Conservation (phyloP, 805 yeast genomes). For the Pichia deserticola region DNA sequence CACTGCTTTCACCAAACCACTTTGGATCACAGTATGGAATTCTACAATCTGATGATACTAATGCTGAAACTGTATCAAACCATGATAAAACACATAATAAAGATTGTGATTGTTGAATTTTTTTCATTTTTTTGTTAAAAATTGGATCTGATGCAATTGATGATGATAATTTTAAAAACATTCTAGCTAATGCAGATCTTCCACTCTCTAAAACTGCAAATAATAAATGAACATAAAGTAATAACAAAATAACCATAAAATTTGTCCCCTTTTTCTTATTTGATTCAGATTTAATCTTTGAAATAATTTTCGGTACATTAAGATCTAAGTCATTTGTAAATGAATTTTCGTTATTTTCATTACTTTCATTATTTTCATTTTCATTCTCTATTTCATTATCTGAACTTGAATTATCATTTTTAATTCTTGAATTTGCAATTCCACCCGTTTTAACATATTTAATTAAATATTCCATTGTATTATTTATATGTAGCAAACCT, state of each 20-base stretch:
- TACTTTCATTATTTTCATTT: neutral
- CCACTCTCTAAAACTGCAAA: conserved; percentile 51
- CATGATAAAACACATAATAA: conserved; percentile 47
- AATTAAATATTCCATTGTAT: conserved; percentile 48
- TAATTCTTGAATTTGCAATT: neutral
- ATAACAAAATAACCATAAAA: conserved; percentile 41
- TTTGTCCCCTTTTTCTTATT: conserved; percentile 32
- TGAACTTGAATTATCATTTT: neutral
- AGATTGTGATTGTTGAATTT: conserved; percentile 42
- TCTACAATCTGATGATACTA: conserved; percentile 50
- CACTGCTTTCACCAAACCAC: conserved; percentile 44
- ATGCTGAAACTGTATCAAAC: conserved; percentile 52
- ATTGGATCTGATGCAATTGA: conserved; percentile 41
- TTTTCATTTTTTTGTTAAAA: conserved; percentile 35
- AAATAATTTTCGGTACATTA: conserved; percentile 30
- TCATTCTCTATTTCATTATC: neutral
- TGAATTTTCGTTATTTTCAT: neutral
- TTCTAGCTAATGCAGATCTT: conserved; percentile 42
- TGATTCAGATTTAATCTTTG: conserved; percentile 32
- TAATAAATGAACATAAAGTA: conserved; percentile 47
- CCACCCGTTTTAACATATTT: conserved; percentile 31
- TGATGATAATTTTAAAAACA: conserved; percentile 42
- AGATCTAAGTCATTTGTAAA: conserved; percentile 5
- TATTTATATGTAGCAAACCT: conserved; percentile 48
- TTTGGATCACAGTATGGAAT: conserved; percentile 44